Conservation (phyloP, 140 eudicot species). For the Stevia rebaudiana region DNA sequence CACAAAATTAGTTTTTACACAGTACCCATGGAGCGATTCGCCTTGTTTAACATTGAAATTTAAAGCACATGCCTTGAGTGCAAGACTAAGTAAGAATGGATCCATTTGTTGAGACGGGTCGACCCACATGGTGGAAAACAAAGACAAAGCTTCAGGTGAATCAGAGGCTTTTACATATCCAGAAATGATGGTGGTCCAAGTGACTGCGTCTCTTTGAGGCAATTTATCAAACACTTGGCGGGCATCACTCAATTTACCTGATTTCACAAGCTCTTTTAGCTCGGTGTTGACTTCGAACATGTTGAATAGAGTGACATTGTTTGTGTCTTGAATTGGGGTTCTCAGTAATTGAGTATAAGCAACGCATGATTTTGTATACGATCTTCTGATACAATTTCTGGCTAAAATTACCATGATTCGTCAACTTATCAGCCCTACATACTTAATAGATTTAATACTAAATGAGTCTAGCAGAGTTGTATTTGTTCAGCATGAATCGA, state of each 20-base stretch:
- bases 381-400: slow-evolving; percentile 34
- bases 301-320: slow-evolving; percentile 24
- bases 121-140: slow-evolving; percentile 64
- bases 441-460: neutral
- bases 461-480: neutral
- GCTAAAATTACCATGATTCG: slow-evolving; percentile 34
- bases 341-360: slow-evolving; percentile 33
- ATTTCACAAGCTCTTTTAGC: slow-evolving; percentile 43
- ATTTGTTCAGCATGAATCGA: neutral
- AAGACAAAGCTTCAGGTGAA: slow-evolving; percentile 52
- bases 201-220: slow-evolving; percentile 67
- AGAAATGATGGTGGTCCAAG: slow-evolving; percentile 77
- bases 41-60: slow-evolving; percentile 36
- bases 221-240: slow-evolving; percentile 69
- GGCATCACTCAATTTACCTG: slow-evolving; percentile 48
- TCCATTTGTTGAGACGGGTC: slow-evolving; percentile 45
- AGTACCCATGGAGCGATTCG: slow-evolving; percentile 63
- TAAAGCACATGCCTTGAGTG: slow-evolving; percentile 71
- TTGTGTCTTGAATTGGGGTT: slow-evolving; percentile 14
- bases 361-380: slow-evolving; percentile 34
- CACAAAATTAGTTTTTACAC: slow-evolving; percentile 51
- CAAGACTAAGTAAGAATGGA: slow-evolving; percentile 64
- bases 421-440: slow-evolving; percentile 9
- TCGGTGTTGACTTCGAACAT: slow-evolving; percentile 41
- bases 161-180: slow-evolving; percentile 58